Base-by-base conservation (phyloP, 768 basidiomycete genomes). In the Rubroboletus pulcherrimus region DNA sequence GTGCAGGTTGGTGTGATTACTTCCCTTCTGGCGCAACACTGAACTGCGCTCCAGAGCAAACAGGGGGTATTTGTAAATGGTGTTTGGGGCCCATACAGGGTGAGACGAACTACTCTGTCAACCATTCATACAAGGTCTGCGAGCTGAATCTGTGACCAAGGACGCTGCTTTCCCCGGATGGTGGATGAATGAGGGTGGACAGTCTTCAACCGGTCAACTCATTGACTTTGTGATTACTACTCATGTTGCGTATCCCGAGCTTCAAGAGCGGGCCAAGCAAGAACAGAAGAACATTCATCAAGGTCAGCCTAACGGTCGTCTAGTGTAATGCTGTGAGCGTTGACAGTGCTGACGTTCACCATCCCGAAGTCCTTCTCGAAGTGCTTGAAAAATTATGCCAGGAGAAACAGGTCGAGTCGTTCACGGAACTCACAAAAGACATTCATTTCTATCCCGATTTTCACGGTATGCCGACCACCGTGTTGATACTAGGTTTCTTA, bases 111-210 rank as follows among this genome's bases (percentile, higher is more conserved):
- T 31, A 12, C 21, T 44, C 48, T 55, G 38, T 47, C 29, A 10
- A n/a, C 21, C 6, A 45, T 21, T 21, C 11, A 8, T 24, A 19
- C n/a, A 34, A 43, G 3, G n/a, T 31, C 17, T 17, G 44, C 34
- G 61, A 59, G 7, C 40, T 52, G 33, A 59, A 15, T 41, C 19
- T 19, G 7, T 58, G 40, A 33, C 31, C 46, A 60, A 91, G 83
- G 87, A 98, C 66, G 86, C 93, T 7, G 80, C 95, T 33, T 94
- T 98, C 74, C 86, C 86, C 41, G 93, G 87, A 17, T 95, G 92
- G 88, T 99, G 96, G 97, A 97, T 98, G 93, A 99, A 95, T 66
- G 97, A 99, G 73, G 97, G 96, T 38, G 97, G 97, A 2, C 97
- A 99, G 73, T 97, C 94, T 8, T 95, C 94, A 1, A 99, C 97